Conservation (phyloP, 805 yeast genomes). For the Pichia sporocuriosa region DNA sequence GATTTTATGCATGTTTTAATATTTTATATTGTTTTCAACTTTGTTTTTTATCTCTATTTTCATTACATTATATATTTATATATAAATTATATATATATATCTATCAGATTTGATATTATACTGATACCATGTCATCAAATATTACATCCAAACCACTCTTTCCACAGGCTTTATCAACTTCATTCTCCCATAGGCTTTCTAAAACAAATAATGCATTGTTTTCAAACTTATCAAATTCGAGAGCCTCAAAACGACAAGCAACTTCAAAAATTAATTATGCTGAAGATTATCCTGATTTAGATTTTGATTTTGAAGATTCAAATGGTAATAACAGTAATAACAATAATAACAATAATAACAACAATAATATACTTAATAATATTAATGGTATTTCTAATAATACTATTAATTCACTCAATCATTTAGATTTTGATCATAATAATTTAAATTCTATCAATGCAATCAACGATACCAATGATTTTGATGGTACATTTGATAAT, state of each 20-base stretch:
- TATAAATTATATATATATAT: too few species aligned
- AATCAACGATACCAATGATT: too few species aligned
- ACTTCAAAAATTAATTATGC: constrained; percentile 69
- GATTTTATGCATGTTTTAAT: too few species aligned
- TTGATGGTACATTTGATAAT: too few species aligned
- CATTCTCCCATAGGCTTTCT: constrained; percentile 64
- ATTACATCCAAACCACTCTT: constrained; percentile 24
- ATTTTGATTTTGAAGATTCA: constrained; percentile 39
- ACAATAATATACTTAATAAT: not conserved
- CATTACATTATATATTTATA: too few species aligned
- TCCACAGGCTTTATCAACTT: constrained; percentile 79
- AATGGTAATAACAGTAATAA: not conserved
- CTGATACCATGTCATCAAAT: not conserved
- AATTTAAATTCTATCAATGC: too few species aligned
- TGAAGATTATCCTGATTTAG: constrained; percentile 61
- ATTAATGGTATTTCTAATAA: constrained; percentile 20
- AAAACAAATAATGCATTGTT: constrained; percentile 69
- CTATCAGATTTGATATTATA: too few species aligned
- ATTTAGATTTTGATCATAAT: constrained; percentile 19
- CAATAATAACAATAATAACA: not conserved
- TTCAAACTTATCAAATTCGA: constrained; percentile 65
- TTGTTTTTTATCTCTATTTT: too few species aligned
- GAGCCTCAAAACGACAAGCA: constrained; percentile 69
- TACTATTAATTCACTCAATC: too few species aligned
- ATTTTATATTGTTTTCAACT: too few species aligned